Percentiles rank a stretch among this genome's conserved stretches.
These are phyloP conservation scores for Ophioceras dolichostomum DNA, from an alignment of 2,329 filamentous ascomycete species.

Conservation along the genomic window DNA sequence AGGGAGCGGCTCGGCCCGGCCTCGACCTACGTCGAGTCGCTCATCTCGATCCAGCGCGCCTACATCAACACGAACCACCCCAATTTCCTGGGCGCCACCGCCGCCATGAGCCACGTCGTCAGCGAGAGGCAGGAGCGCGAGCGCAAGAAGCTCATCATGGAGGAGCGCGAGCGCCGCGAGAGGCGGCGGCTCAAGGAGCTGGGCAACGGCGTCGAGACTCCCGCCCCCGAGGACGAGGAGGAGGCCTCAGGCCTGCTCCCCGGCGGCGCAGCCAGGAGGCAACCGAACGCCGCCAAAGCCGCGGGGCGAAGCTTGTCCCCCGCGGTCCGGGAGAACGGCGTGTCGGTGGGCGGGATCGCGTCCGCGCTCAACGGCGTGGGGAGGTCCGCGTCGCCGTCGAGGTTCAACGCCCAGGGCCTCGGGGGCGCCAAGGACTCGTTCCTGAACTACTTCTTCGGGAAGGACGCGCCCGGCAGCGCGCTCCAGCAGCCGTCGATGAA, in stretches of 20 bases:
- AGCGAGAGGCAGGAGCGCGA: slow-evolving; percentile 91
- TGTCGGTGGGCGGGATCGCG: slow-evolving; percentile 39
- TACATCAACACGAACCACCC: slow-evolving; percentile 99
- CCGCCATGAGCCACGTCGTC: slow-evolving; percentile 95
- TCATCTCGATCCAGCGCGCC: slow-evolving; percentile 93
- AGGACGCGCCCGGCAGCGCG: slow-evolving; percentile 55
- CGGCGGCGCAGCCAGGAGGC: slow-evolving; percentile 43
- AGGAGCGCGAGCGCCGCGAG: slow-evolving; percentile 79
- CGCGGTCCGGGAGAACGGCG: slow-evolving; percentile 56
- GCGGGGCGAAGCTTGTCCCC: slow-evolving; percentile 70
- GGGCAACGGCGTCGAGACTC: slow-evolving; percentile 64
- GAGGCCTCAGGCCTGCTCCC: slow-evolving; percentile 51
- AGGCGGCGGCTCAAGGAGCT: slow-evolving; percentile 73
- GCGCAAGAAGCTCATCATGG: slow-evolving; percentile 64
- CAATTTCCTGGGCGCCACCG: slow-evolving; percentile 92
- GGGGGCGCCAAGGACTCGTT: slow-evolving; percentile 76
- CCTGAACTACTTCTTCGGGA: slow-evolving; percentile 97
- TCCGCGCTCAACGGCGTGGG: slow-evolving; percentile 51
- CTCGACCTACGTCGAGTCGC: slow-evolving; percentile 84
- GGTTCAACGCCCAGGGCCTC: slow-evolving; percentile 44
- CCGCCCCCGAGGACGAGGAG: slow-evolving; percentile 31
- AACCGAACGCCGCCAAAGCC: slow-evolving; percentile 24
- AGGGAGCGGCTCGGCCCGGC: slow-evolving; percentile 84
- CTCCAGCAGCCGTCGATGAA: slow-evolving; percentile 22
- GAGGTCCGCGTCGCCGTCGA: slow-evolving; percentile 48